phyloP scores from a whole-genome alignment of 2,329 filamentous ascomycete species.

The Xylariaceae sp. region DNA sequence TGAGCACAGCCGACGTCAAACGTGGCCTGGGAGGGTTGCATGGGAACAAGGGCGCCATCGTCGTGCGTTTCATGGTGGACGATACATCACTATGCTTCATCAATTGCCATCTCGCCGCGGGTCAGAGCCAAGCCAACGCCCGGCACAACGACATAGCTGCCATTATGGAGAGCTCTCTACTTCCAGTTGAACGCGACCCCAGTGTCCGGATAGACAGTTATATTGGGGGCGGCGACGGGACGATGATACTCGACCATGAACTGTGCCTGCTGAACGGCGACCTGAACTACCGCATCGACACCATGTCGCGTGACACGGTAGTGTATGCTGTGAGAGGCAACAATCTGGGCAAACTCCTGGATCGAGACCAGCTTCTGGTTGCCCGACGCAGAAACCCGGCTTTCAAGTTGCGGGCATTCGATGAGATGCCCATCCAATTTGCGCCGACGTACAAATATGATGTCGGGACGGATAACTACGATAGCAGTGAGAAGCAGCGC shows the following conservation, averaged over 20 bases:
- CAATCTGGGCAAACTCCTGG: conserved; percentile 78
- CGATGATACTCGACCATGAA: conserved; percentile 93
- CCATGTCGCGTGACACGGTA: conserved; percentile 89
- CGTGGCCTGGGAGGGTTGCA: conserved; percentile 92
- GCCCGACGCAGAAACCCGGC: conserved; percentile 83
- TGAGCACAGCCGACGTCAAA: conserved; percentile 80
- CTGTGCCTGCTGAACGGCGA: conserved; percentile 96
- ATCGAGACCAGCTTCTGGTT: conserved; percentile 87
- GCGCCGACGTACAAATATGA: conserved; percentile 98
- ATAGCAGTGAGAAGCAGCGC: conserved; percentile 88
- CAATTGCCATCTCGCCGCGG: conserved; percentile 94
- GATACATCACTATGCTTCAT: conserved; percentile 93
- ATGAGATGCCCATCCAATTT: conserved; percentile 86
- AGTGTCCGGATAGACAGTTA: conserved; percentile 67
- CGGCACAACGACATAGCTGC: conserved; percentile 88
- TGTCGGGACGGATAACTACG: conserved; percentile 88
- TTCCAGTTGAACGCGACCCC: conserved; percentile 66
- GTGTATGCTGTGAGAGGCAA: conserved; percentile 74
- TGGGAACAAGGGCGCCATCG: conserved; percentile 91
- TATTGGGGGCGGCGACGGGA: conserved; percentile 86
- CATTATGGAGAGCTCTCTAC: conserved; percentile 71
- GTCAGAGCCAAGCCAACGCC: conserved; percentile 81
- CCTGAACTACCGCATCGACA: conserved; percentile 96
- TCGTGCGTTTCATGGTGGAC: conserved; percentile 87
- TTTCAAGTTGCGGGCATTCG: conserved; percentile 81